These are phyloP conservation scores for Canariomyces notabilis DNA, from an alignment of 2,329 filamentous ascomycete genomes.

Conservation along the genomic window DNA sequence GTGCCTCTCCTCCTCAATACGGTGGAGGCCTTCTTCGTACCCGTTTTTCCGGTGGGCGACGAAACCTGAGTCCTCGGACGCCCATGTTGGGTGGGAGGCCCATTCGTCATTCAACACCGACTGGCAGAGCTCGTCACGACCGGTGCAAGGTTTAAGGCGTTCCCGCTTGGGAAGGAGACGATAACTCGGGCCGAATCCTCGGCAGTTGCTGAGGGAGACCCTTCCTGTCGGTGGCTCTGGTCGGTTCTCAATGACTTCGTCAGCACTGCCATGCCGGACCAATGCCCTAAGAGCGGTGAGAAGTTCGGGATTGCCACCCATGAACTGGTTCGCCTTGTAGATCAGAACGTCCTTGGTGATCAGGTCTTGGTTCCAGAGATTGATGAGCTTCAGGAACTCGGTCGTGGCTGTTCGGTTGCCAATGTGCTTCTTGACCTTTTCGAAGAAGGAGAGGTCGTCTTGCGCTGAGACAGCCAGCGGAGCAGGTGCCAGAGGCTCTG, in stretches of 20 bases:
- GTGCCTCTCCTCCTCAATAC: slow-evolving; percentile 96
- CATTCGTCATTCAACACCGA: slow-evolving; percentile 94
- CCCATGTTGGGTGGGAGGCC: slow-evolving; percentile 98
- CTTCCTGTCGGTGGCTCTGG: slow-evolving; percentile 70
- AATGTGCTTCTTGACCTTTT: slow-evolving; percentile 93
- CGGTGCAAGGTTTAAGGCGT: slow-evolving; percentile 84
- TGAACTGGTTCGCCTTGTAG: slow-evolving; percentile 77
- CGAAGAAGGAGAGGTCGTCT: slow-evolving; percentile 91
- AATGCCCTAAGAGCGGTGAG: slow-evolving; percentile 84
- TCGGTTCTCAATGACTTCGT: slow-evolving; percentile 73
- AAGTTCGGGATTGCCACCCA: slow-evolving; percentile 84
- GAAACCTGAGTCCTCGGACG: slow-evolving; percentile 95
- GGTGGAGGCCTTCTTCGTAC: slow-evolving; percentile 87
- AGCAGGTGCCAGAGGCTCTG: slow-evolving; percentile 77
- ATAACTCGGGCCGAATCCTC: slow-evolving; percentile 93
- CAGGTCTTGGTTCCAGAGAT: slow-evolving; percentile 87
- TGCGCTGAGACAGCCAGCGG: slow-evolving; percentile 67
- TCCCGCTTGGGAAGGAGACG: slow-evolving; percentile 86
- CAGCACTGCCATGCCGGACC: slow-evolving; percentile 69
- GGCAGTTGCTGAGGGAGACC: slow-evolving; percentile 91
- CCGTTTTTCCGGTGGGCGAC: slow-evolving; percentile 96
- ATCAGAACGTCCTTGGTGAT: slow-evolving; percentile 81
- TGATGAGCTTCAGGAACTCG: slow-evolving; percentile 95
- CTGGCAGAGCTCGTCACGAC: slow-evolving; percentile 89
- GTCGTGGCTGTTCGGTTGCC: slow-evolving; percentile 88